Base-by-base conservation (phyloP, 768 basidiomycete genomes). In the Rhodotorula taiwanensis region DNA sequence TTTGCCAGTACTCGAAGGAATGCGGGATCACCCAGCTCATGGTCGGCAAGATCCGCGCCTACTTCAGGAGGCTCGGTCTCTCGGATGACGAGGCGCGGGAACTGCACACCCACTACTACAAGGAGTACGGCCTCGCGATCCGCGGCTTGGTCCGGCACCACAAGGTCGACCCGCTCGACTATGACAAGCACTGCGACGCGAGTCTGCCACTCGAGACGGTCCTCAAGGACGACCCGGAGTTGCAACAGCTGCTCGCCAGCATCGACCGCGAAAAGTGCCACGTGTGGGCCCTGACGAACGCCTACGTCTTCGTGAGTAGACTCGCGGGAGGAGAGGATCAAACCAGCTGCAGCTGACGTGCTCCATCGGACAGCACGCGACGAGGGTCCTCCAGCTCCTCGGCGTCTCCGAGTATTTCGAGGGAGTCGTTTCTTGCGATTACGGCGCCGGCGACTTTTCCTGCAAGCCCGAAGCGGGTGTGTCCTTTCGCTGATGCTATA, bases 381-480 rank as follows among this genome's bases (percentile, higher is more conserved):
- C 60, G 10, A 51, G 69, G 7, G 67, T 71, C 6, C 52, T 70
- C 21, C 31, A 53, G 4, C 67, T 73, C 11, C 47, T 66, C 23
- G 62, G 64, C 1, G 45, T 73, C 9, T 28, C 53, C 5, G 56
- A 69, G n/a, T 45, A 54, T 16, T 72, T 73, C 43, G 72, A 73
- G 50, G 72, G 69, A 25, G 64, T 73, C 52, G 62, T 73, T 14
- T 69, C 66, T 10, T 73, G 72, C 59, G 69, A 71, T 34, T 73
- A 72, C 39, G 61, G 58, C 39, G 62, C 70, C 0, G 45, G 51
- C 31, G 60, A 64, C 13, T 70, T 70, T 25, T 61, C 59, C 33
- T 70, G 69, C 59, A 70, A 70, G 43, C 69, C 69, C 13, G 69
- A 70, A 53, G 50, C 52, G 0, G 58, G 67, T 64, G 13, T 4